A percentile compares a stretch with the other conserved stretches of the same genome.
Conservation (phyloP, 1,139 yeast genomes). For the Pichia kudriavzevii region DNA sequence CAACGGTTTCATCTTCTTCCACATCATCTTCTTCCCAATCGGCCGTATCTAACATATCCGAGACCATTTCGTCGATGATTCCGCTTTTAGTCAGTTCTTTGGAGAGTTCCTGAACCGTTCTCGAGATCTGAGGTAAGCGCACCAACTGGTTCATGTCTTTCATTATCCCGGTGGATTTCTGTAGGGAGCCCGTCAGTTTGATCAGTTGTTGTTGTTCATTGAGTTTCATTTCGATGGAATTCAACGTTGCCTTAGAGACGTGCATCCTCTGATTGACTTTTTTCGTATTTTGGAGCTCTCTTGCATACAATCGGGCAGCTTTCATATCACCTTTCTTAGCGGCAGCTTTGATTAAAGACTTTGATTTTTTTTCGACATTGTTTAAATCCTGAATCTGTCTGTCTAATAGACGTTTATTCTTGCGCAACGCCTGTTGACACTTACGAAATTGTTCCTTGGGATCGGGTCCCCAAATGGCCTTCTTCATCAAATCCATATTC, state of each 20-base stretch:
- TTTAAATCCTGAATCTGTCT: slow-evolving; percentile 61
- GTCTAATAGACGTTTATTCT: slow-evolving; percentile 79
- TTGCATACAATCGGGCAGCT: slow-evolving; percentile 72
- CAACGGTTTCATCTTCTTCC: slow-evolving; percentile 56
- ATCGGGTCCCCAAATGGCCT: slow-evolving; percentile 91
- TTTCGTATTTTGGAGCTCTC: slow-evolving; percentile 68
- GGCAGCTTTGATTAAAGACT: slow-evolving; percentile 59
- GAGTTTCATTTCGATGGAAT: slow-evolving; percentile 78
- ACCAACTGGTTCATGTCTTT: slow-evolving; percentile 78
- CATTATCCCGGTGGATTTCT: slow-evolving; percentile 75
- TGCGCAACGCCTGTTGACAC: slow-evolving; percentile 74
- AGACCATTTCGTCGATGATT: slow-evolving; percentile 90
- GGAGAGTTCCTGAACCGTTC: slow-evolving; percentile 80
- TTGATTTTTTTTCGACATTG: slow-evolving; percentile 63
- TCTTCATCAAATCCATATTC: slow-evolving; percentile 64
- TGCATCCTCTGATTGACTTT: slow-evolving; percentile 70
- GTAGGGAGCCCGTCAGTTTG: slow-evolving; percentile 77
- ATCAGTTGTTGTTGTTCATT: slow-evolving; percentile 88
- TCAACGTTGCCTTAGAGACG: slow-evolving; percentile 77
- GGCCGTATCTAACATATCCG: slow-evolving; percentile 75
- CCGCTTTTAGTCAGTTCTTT: slow-evolving; percentile 89
- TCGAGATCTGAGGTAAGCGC: slow-evolving; percentile 69
- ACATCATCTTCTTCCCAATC: slow-evolving; percentile 61
- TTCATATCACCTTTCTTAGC: slow-evolving; percentile 75
- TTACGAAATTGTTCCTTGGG: slow-evolving; percentile 81